phyloP scores from a whole-genome alignment of 1,284 basidiomycete genomes.

The Coniferiporia sulphurascens region DNA sequence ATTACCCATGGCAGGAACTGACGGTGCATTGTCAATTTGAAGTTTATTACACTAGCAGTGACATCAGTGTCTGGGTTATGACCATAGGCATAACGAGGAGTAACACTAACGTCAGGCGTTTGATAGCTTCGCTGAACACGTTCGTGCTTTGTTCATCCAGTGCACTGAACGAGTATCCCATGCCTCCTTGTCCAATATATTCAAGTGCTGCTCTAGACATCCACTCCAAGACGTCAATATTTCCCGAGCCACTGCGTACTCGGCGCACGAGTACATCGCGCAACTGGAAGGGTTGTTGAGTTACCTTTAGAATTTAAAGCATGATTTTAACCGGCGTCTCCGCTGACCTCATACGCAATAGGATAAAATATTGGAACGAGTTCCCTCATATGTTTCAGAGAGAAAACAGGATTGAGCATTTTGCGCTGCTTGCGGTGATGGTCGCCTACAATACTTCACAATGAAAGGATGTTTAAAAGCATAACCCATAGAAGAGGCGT shows the following conservation, averaged over 20 bases:
- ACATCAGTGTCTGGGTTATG: background rate
- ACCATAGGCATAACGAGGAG: background rate
- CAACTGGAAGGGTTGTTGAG: constrained; percentile 15
- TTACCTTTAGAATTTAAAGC: too few species aligned
- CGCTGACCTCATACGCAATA: constrained; percentile 23
- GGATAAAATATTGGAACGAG: constrained; percentile 27
- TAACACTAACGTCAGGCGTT: constrained; percentile 6
- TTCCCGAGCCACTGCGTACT: constrained; percentile 18
- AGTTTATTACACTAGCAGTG: background rate
- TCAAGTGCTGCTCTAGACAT: constrained; percentile 33
- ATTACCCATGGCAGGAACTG: constrained; percentile 7
- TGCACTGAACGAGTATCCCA: constrained; percentile 34
- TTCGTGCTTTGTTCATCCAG: constrained; percentile 19
- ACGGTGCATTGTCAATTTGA: background rate
- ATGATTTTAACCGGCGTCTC: background rate
- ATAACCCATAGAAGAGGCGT: background rate
- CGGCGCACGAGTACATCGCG: constrained; percentile 20
- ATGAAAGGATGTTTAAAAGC: background rate
- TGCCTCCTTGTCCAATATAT: constrained; percentile 32
- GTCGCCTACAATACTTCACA: constrained; percentile 19
- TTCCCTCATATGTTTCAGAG: constrained; percentile 26
- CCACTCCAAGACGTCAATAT: constrained; percentile 31
- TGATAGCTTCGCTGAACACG: constrained; percentile 8
- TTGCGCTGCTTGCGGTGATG: constrained; percentile 26
- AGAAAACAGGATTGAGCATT: constrained; percentile 30